A percentile compares a stretch with the other conserved stretches of the same genome.
Conservation (phyloP, 177 flowering plant genomes). For the Tripterygium wilfordii region DNA sequence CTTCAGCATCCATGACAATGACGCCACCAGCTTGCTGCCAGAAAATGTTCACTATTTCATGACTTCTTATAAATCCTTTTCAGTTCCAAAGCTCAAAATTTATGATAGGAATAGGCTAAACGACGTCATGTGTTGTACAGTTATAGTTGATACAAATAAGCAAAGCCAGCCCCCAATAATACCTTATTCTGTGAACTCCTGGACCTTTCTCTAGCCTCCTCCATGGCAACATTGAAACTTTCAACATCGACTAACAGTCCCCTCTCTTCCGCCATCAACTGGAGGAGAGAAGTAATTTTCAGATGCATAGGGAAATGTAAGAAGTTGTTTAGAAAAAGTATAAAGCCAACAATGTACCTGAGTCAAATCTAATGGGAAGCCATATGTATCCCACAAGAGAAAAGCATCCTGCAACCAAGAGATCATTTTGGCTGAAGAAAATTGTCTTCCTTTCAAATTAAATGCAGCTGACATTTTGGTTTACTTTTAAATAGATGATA, state of each 20-base stretch:
- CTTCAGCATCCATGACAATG: conserved; percentile 93
- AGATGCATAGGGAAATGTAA: background rate
- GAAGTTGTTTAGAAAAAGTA: background rate
- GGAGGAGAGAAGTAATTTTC: conserved; percentile 4
- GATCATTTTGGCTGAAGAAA: background rate
- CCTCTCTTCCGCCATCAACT: conserved; percentile 99
- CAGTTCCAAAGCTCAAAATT: too few relatives aligned
- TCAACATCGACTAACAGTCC: conserved; percentile 69
- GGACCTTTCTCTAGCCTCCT: conserved; percentile 88
- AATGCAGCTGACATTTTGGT: too few relatives aligned
- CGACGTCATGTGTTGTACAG: too few relatives aligned
- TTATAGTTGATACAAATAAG: background rate
- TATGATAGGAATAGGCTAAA: too few relatives aligned
- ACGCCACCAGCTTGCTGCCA: conserved; percentile 76
- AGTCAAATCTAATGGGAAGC: conserved; percentile 95
- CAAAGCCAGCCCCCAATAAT: conserved; percentile 1
- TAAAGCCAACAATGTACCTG: conserved; percentile 53
- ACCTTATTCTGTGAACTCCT: conserved; percentile 87
- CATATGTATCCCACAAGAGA: conserved; percentile 96
- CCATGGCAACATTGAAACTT: conserved; percentile 77
- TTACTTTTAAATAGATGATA: too few relatives aligned
- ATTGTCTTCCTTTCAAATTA: background rate
- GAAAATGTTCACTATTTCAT: too few relatives aligned
- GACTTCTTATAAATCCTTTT: too few relatives aligned
- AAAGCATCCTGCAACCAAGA: conserved; percentile 83